Conservation (phyloP, 169 alveolate genomes). For the Cryptosporidium viatorum region DNA sequence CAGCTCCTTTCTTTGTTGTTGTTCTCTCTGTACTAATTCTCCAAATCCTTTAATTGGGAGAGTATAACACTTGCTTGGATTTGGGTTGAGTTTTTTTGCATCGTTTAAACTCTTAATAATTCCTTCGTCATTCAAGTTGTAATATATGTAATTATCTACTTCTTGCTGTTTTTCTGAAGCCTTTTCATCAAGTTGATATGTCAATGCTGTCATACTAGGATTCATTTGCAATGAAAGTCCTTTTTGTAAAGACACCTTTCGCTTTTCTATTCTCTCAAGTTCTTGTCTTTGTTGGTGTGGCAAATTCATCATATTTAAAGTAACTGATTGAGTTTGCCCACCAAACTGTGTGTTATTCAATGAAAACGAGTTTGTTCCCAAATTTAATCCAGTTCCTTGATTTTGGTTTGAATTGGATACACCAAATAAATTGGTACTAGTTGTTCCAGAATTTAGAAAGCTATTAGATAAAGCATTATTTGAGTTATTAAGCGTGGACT, state of each 20-base stretch:
- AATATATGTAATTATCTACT: constrained; percentile 57
- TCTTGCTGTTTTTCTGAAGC: constrained; percentile 73
- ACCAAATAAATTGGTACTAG: constrained; percentile 23
- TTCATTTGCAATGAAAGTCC: constrained; percentile 45
- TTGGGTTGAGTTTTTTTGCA: constrained; percentile 56
- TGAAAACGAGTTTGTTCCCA: background rate
- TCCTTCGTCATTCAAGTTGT: constrained; percentile 61
- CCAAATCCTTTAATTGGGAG: constrained; percentile 72
- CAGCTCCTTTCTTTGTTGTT: constrained; percentile 68
- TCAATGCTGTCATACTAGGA: constrained; percentile 59
- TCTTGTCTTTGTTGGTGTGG: constrained; percentile 73
- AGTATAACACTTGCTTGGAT: constrained; percentile 62
- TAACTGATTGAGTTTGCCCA: constrained; percentile 13
- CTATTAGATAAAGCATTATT: background rate
- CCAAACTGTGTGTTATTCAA: background rate
- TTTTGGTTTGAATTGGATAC: background rate
- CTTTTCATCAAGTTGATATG: constrained; percentile 65
- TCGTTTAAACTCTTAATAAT: constrained; percentile 42
- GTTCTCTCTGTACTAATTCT: constrained; percentile 57
- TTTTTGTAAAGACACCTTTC: constrained; percentile 46
- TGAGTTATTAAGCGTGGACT: background rate
- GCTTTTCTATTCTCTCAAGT: constrained; percentile 57
- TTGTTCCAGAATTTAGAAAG: background rate
- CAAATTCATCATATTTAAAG: constrained; percentile 21
- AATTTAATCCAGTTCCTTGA: constrained; percentile 33